Evolutionary conservation across 305 asterid genomes (phyloP), one percentile per base, ranked within the genome.

Genomic region (Solanum hybrid): DNA sequence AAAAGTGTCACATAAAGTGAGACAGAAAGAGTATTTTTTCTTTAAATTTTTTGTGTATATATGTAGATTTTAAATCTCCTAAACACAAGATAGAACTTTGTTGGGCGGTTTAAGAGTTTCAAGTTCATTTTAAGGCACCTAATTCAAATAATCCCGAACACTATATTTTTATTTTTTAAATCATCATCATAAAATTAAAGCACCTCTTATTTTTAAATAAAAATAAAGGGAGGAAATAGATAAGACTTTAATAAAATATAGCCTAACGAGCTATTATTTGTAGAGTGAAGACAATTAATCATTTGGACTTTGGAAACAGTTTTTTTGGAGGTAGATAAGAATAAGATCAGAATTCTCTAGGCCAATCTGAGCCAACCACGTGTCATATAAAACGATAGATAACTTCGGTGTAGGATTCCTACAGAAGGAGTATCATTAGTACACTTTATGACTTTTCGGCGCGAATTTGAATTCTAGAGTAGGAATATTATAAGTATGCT

Each of bases 341-440:
- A 29, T 29, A 51, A 10, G 41, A 84, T 84, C 22, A 84, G 7
- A 27, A 45, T 17, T 45, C 75, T 45, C 6, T 17, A 27, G 37
- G 86, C 93, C 83, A 84, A 80, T 91, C 92, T 90, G 89, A 88
- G 86, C 97, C 97, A 94, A 92, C 96, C 97, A 95, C 96, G 97
- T 95, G 97, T 95, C 97, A 91, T 37, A 90, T 9, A 39, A 15
- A 14, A 13, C 22, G 7, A 80, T 37, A 38, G 68, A 38, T 26
- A 81, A 81, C 14, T 26, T 39, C 12, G 70, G 61, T 79, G 31
- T n/a, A 22, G 29, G 45, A 33, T 61, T 61, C 70, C 24, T 57
- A 57, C 24, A 1, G 10, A 15, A 57, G 70, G 24, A 20, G 9
- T 57, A 57, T 57, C 24, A 7, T 20, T 51, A 7, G 6, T 12